These are phyloP conservation scores for Termitomyces sp. DNA, from an alignment of 768 basidiomycete species.

Conservation along the genomic window DNA sequence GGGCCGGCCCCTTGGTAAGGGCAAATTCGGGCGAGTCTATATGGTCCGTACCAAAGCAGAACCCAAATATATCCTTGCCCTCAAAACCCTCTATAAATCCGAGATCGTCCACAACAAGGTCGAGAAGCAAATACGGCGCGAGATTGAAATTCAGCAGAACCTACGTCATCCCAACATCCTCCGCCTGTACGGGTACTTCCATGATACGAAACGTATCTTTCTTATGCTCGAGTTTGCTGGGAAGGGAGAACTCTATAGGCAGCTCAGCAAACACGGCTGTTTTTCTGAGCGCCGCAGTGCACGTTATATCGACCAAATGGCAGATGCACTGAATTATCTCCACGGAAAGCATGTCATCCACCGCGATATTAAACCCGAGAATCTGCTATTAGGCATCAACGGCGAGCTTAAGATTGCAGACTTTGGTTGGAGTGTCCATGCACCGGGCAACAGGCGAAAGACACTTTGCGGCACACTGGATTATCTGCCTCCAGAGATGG, in stretches of 20 bases:
- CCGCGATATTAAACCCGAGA: conserved; percentile 98
- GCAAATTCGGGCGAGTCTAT: conserved; percentile 98
- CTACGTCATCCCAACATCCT: conserved; percentile 93
- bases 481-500: conserved; percentile 98
- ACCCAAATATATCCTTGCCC: conserved; percentile 90
- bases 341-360: conserved; percentile 98
- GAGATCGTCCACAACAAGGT: conserved; percentile 89
- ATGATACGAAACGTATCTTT: conserved; percentile 96
- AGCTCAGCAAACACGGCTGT: conserved; percentile 76
- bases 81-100: conserved; percentile 95
- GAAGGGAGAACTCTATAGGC: conserved; percentile 96
- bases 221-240: conserved; percentile 98
- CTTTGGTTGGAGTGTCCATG: conserved; percentile 98
- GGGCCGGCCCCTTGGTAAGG: conserved; percentile 95
- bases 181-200: conserved; percentile 94
- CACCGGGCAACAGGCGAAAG: conserved; percentile 81
- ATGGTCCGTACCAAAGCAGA: conserved; percentile 91
- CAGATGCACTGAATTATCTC: conserved; percentile 88
- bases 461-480: conserved; percentile 96
- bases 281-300: conserved; percentile 88
- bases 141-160: conserved; percentile 98
- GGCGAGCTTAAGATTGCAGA: conserved; percentile 98
- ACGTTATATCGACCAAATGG: conserved; percentile 96
- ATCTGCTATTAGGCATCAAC: conserved; percentile 87
- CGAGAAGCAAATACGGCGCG: conserved; percentile 94